Base-by-base conservation (phyloP, 2,329 filamentous ascomycete genomes). In the Alternaria metachromatica region DNA sequence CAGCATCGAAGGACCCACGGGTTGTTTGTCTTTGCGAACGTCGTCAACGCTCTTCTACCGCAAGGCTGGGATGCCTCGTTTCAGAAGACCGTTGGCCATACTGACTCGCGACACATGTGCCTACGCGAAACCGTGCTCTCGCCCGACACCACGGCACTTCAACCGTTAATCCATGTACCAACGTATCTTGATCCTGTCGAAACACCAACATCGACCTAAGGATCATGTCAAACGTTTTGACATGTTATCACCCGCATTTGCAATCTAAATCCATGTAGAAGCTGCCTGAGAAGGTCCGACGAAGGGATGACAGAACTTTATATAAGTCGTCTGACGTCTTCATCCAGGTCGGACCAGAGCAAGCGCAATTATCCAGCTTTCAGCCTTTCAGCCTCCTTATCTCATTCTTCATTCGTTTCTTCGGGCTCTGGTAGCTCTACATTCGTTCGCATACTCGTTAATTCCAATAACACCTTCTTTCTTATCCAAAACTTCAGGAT, bases 381-480 rank as follows among this genome's bases (percentile, higher is more conserved):
- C 55, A 43, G 48, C 44, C 37, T 41, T 41, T 41, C 37, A 41
- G 37, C 62, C 46, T 66, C 66, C 60, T 66, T 66, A 57, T 53
- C 18, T 33, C 37, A 8, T 5, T 51, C 44, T 58, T 46, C 62
- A 54, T 71, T 73, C 66, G 33, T 66, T 76, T 72, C 67, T 71
- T 58, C 37, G 62, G 48, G 76, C 76, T 76, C 76, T 66, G 75
- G 76, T 62, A 79, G 77, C 76, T 74, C 67, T 50, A 63, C 49
- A 20, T 61, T 72, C 64, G 15, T 56, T 63, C 46, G 11, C 45
- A 5, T 21, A 48, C 2, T 43, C 41, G 46, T 63, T 69, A 41
- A 53, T 59, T 55, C 60, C 58, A 41, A 46, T 51, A 33, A 37
- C 12, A 13, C 26, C 41, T 23, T 55, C 41, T 43, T 15, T 23